phyloP scores from a whole-genome alignment of 345 rosid genomes.

The Punica granatum region DNA sequence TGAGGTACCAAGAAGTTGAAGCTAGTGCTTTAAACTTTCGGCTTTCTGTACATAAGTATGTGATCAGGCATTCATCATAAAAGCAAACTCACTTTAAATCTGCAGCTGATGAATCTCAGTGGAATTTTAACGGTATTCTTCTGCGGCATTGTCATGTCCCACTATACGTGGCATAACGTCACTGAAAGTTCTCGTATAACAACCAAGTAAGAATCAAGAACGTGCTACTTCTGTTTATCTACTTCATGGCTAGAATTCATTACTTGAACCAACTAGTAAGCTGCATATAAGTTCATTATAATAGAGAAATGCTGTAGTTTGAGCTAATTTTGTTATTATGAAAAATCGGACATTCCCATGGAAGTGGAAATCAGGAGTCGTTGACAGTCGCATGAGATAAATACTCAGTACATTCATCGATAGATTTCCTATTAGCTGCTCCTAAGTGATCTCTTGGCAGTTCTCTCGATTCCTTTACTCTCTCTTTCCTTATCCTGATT shows the following conservation, averaged over 20 bases:
- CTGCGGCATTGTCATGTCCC: constrained; percentile 66
- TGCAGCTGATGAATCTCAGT: constrained; percentile 59
- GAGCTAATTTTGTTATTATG: not conserved
- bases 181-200: constrained; percentile 64
- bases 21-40: not conserved
- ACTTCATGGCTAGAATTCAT: not conserved
- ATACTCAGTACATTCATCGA: not conserved
- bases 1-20: constrained; percentile 31
- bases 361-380: too few relatives aligned
- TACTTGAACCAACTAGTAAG: too few relatives aligned
- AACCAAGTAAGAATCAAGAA: constrained; percentile 38
- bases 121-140: constrained; percentile 68
- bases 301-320: not conserved
- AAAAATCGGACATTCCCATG: not conserved
- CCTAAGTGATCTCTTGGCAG: not conserved
- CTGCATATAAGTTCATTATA: not conserved
- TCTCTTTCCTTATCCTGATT: not conserved
- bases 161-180: constrained; percentile 71
- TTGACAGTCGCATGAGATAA: not conserved
- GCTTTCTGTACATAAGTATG: not conserved
- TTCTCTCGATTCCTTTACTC: too few relatives aligned
- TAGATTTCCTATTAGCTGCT: not conserved
- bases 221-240: not conserved
- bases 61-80: not conserved
- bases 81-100: not conserved